These are phyloP conservation scores for Penicillium sp. DNA, from an alignment of 2,329 filamentous ascomycete species.

Conservation along the genomic window DNA sequence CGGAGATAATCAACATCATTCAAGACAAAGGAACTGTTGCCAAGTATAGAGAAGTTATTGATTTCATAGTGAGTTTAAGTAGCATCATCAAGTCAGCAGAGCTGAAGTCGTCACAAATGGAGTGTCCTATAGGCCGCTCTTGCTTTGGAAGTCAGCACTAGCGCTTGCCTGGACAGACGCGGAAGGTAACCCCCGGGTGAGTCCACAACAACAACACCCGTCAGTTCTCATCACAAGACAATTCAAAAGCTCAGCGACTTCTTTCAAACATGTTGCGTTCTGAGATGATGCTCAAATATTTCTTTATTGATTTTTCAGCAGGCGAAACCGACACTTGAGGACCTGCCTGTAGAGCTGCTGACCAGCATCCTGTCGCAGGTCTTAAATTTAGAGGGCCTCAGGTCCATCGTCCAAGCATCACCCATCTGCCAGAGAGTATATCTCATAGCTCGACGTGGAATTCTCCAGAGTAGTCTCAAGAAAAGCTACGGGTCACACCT, in stretches of 20 bases:
- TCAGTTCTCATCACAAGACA: neutral
- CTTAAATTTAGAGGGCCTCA: conserved; percentile 13
- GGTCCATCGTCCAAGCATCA: conserved; percentile 20
- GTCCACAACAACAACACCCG: too few relatives aligned
- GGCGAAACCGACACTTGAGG: conserved; percentile 6
- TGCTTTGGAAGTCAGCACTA: too few relatives aligned
- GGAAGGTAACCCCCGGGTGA: too few relatives aligned
- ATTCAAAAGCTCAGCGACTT: neutral
- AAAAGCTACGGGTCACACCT: conserved; percentile 13
- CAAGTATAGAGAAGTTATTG: too few relatives aligned
- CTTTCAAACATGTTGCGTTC: neutral
- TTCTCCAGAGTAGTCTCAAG: conserved; percentile 4
- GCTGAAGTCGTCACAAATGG: too few relatives aligned
- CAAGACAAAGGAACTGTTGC: neutral
- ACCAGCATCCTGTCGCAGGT: conserved; percentile 17
- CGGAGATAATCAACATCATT: neutral
- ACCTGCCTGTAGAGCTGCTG: conserved; percentile 20
- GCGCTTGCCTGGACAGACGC: too few relatives aligned
- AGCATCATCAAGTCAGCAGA: too few relatives aligned
- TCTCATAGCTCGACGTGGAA: conserved; percentile 1
- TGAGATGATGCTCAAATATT: neutral
- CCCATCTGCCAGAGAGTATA: conserved; percentile 17
- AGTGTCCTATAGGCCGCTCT: too few relatives aligned
- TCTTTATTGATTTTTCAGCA: neutral
- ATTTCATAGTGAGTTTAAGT: too few relatives aligned